Evolutionary conservation across 768 basidiomycete genomes (phyloP), one percentile per base, ranked within the genome.

Genomic region (Paxillus involutus): DNA sequence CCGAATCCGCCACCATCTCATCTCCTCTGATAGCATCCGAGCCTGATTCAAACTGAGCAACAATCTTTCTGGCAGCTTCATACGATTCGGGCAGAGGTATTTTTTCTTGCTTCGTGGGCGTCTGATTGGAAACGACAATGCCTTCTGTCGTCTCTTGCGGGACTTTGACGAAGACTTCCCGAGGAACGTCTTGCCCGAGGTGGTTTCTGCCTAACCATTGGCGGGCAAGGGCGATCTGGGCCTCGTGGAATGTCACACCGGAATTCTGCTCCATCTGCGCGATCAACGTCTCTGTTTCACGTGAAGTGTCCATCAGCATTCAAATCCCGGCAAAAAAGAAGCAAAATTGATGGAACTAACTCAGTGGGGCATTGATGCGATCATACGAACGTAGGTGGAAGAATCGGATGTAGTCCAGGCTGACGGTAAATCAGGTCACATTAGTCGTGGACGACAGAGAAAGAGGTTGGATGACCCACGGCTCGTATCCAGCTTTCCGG

Each of bases 321-420:
- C 43, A 65, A 65, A 67, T 19, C 52, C 68, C 63, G 44, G 19
- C 36, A 14, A 52, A 14, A 11, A 42, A 40, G 26, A 21, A 12
- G 26, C 6, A 21, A 42, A 13, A n/a, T 32, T 29, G 26, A 35
- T 0, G n/a, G 13, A 6, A 67, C 80, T 63, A 56, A 85, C 86
- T 72, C 57, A 74, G 68, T 2, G 91, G 88, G 0, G 87, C 86
- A 63, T 94, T 94, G 64, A 95, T 91, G 24, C 94, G 79, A 65
- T 98, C 95, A 66, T 95, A 99, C 1, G 87, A 76, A 30, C 97
- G 82, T 24, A 99, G 78, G 72, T 98, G 94, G 74, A 91, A 98
- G 79, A 97, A 93, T 11, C 86, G 81, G 61, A 97, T 89, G 66
- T 88, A 94, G 53, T 94, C 86, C 73, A 75, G 63, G n/a, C 91